Conservation (phyloP, 345 rosid genomes). For the Eucalyptus curtisii region DNA sequence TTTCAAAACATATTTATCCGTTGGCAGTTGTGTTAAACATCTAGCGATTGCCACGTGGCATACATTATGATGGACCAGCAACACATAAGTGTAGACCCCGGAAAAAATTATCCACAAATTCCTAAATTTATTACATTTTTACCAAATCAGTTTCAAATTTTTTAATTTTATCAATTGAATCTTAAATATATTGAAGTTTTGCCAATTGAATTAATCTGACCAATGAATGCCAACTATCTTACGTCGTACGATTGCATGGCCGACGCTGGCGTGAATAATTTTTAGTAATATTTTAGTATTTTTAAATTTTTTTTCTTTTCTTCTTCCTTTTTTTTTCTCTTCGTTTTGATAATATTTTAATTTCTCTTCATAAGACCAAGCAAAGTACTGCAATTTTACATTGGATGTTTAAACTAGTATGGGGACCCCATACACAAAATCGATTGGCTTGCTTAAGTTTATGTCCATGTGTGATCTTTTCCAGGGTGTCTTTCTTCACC, state of each 20-base stretch:
- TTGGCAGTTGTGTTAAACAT: neutral
- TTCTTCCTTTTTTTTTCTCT: neutral
- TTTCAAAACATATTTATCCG: too few relatives aligned
- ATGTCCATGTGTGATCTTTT: neutral
- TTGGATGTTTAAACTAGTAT: neutral
- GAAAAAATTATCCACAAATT: neutral
- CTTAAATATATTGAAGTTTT: too few relatives aligned
- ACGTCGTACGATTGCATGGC: rapidly evolving
- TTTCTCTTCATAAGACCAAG: neutral
- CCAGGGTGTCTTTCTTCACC: neutral
- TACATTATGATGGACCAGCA: neutral
- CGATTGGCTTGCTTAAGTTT: neutral
- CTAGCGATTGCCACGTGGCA: neutral
- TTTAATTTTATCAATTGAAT: neutral
- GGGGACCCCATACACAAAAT: neutral
- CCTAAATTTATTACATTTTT: neutral
- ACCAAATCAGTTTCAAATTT: too few relatives aligned
- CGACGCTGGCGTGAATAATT: rapidly evolving
- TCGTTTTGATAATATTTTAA: too few relatives aligned
- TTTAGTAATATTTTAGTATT: too few relatives aligned
- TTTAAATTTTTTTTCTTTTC: too few relatives aligned
- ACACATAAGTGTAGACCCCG: neutral
- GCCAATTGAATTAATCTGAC: rapidly evolving
- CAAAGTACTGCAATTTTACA: neutral
- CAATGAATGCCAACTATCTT: rapidly evolving